Percentiles rank a stretch among this genome's conserved stretches.
phyloP scores from a whole-genome alignment of 2,329 filamentous ascomycete genomes.

The Neofusicoccum laricinum region DNA sequence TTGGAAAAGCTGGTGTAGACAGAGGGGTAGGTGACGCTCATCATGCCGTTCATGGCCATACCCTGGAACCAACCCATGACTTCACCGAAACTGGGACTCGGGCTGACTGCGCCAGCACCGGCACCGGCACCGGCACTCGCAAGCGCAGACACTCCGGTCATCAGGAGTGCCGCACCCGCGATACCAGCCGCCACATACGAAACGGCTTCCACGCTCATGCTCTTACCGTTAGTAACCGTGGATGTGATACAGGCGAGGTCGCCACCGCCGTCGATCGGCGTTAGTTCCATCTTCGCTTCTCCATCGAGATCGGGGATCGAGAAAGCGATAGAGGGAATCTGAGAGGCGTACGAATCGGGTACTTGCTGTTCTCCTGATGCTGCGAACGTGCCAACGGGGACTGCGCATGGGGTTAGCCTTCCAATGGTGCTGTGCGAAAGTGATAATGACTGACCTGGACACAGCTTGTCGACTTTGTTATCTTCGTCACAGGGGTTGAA shows the following conservation, averaged over 20 bases:
- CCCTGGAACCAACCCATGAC: conserved; percentile 88
- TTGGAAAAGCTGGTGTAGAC: conserved; percentile 87
- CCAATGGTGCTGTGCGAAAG: not conserved
- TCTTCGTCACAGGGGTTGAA: conserved; percentile 77
- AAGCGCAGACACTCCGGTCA: conserved; percentile 70
- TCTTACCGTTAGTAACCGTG: conserved; percentile 82
- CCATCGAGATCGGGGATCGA: conserved; percentile 87
- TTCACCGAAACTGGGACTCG: conserved; percentile 82
- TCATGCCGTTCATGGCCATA: conserved; percentile 94
- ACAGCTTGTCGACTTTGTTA: conserved; percentile 71
- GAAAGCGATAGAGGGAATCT: conserved; percentile 88
- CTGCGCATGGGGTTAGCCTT: conserved; percentile 40
- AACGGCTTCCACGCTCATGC: conserved; percentile 69
- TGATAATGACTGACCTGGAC: conserved; percentile 63
- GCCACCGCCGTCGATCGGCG: conserved; percentile 55
- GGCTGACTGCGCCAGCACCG: conserved; percentile 54
- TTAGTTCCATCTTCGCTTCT: conserved; percentile 74
- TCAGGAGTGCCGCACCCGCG: conserved; percentile 74
- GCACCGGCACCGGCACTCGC: conserved; percentile 50
- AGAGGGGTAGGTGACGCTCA: conserved; percentile 81
- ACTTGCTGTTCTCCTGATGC: conserved; percentile 72
- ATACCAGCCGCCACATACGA: conserved; percentile 82
- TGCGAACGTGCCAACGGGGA: conserved; percentile 71
- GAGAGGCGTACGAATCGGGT: conserved; percentile 64
- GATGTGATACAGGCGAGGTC: conserved; percentile 82